phyloP scores from a whole-genome alignment of 2,329 filamentous ascomycete species.

The Cadophora luteo-olivacea region DNA sequence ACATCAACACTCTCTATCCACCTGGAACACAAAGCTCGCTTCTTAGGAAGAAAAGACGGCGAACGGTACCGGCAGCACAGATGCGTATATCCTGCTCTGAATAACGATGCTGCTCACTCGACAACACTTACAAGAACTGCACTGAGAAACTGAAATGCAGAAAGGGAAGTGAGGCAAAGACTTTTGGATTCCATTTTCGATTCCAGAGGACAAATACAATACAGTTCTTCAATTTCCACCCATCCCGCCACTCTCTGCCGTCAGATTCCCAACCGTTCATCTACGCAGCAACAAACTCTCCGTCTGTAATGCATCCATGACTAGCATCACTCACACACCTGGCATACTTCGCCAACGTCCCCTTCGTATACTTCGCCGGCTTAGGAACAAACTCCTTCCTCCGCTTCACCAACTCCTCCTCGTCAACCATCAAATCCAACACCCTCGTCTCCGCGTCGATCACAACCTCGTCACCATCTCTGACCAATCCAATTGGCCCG shows the following conservation, averaged over 20 bases:
- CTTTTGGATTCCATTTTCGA: background rate
- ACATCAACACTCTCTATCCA: too few relatives aligned
- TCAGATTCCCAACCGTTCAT: background rate
- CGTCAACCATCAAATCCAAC: conserved; percentile 57
- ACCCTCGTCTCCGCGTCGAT: conserved; percentile 64
- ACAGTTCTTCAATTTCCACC: background rate
- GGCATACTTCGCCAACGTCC: conserved; percentile 65
- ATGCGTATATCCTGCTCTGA: too few relatives aligned
- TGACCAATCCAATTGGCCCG: conserved; percentile 63
- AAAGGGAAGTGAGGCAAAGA: background rate
- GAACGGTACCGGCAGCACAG: too few relatives aligned
- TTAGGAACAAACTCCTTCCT: conserved; percentile 59
- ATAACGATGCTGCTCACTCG: too few relatives aligned
- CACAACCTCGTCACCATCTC: conserved; percentile 64
- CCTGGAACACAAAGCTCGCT: too few relatives aligned
- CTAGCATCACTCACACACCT: conserved; percentile 61
- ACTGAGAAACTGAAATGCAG: background rate
- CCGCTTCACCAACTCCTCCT: conserved; percentile 56
- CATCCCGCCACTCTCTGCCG: background rate
- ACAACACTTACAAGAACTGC: too few relatives aligned
- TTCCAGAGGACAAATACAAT: background rate
- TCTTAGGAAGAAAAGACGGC: too few relatives aligned
- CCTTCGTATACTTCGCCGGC: conserved; percentile 61
- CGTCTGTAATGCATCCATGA: conserved; percentile 64
- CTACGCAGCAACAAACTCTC: conserved; percentile 32